A percentile compares a stretch with the other conserved stretches of the same genome.
Conservation (phyloP, 768 basidiomycete genomes). For the Agaricus bisporus region DNA sequence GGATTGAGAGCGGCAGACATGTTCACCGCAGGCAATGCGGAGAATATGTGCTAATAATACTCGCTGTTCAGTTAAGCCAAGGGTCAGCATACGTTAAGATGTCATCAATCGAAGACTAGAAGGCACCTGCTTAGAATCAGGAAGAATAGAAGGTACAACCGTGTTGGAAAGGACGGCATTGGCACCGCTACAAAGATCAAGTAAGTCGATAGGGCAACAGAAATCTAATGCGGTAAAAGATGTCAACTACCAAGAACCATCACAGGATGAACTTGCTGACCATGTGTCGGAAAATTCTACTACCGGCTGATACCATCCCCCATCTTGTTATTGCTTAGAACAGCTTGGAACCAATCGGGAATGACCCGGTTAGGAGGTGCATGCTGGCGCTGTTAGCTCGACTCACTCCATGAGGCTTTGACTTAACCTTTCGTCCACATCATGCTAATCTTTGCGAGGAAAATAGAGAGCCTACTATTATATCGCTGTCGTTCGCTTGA, state of each 20-base stretch:
- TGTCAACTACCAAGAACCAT: slow-evolving; percentile 27
- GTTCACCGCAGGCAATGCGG: slow-evolving; percentile 1
- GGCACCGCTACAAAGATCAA: slow-evolving; percentile 38
- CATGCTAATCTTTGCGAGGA: background rate
- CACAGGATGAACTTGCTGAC: slow-evolving; percentile 29
- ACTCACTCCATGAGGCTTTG: slow-evolving; percentile 22
- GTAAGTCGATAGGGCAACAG: slow-evolving; percentile 6
- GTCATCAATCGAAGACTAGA: background rate
- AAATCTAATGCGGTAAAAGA: background rate
- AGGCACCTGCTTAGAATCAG: slow-evolving; percentile 39
- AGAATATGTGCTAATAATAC: slow-evolving; percentile 4
- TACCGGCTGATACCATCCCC: slow-evolving; percentile 26
- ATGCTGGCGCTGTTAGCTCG: background rate
- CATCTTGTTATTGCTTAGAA: slow-evolving; percentile 19
- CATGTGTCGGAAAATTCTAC: slow-evolving; percentile 27
- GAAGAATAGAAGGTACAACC: slow-evolving; percentile 47
- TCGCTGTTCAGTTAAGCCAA: slow-evolving; percentile 62
- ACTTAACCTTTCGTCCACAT: slow-evolving; percentile 42
- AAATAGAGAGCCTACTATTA: slow-evolving; percentile 34
- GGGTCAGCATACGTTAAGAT: background rate
- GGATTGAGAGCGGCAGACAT: slow-evolving; percentile 47
- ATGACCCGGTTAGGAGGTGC: slow-evolving; percentile 16
- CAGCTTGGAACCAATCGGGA: slow-evolving; percentile 25
- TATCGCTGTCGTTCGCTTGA: slow-evolving; percentile 56
- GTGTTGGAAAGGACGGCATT: slow-evolving; percentile 51